Base-by-base conservation (phyloP, 1,139 yeast species). In the Candida neerlandica region DNA sequence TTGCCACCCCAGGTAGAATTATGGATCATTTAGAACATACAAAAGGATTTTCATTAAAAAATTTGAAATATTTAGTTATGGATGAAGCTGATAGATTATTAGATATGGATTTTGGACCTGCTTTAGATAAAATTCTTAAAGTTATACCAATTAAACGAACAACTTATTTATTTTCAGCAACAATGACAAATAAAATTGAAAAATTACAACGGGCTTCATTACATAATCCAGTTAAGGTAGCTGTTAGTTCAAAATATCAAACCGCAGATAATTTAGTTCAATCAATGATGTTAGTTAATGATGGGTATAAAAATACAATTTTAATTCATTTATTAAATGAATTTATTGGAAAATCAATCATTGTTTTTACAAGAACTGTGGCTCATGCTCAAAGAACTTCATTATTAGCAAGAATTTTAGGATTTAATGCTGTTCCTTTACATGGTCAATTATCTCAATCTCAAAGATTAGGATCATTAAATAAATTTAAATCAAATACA, bases 31-130 rank as follows among this genome's bases (percentile, higher is more conserved):
- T 94, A 63, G 98, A 94, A 65, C 86, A 90, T 62, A 94, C 98
- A 10, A 90, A 90, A 66, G 98, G 98, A 1, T 94, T 94, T 63
- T 83, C 89, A 2, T 72, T 94, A 57, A 82, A 90, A 54, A 86
- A 86, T 50, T 75, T 94, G 64, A 85, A 88, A 65, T 94, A 80
- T 66, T 77, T 94, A 53, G 96, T 94, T 6, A 86, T 94, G 89
- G 99, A 94, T 69, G 99, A 94, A 73, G 98, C 98, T 21, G 99
- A 94, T 69, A 79, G 99, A 65, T 77, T 95, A 58, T 76, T 94
- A 61, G 99, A 94, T 73, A 84, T 94, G 89, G 99, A 95, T 66
- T 94, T 95, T 62, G 97, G 97, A 12, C 97, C 96, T 37, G 96
- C 94, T 18, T 76, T 94, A 57, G 96, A 91, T 62, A 86, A 88